These are phyloP conservation scores for Penicillium taxi DNA, from an alignment of 495 filamentous ascomycete genomes.

Conservation along the genomic window DNA sequence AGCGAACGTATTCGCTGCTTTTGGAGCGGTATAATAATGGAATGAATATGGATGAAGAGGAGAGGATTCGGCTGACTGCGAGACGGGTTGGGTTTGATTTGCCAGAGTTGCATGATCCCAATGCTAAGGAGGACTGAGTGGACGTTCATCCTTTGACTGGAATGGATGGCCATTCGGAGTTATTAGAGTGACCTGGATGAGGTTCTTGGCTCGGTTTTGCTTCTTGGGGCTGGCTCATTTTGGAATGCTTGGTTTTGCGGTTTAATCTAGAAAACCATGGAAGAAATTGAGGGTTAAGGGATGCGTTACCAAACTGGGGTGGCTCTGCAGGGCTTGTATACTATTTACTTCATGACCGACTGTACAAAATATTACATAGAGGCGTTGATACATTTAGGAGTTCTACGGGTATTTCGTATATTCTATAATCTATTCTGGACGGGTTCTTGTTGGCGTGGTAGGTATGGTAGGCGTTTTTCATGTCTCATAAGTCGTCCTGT, in stretches of 20 bases:
- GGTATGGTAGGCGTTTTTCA: no score
- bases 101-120: conserved; percentile 38
- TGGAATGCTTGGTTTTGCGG: no score
- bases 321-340: conserved; percentile 4
- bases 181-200: neutral
- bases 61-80: conserved; percentile 73
- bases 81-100: conserved; percentile 83
- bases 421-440: no score
- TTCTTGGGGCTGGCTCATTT: no score
- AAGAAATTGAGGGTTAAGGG: no score
- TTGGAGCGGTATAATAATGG: conserved; percentile 91
- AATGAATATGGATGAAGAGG: conserved; percentile 76
- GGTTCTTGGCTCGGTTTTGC: neutral
- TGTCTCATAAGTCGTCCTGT: no score
- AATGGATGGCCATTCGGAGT: conserved; percentile 2
- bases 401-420: no score
- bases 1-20: conserved; percentile 69
- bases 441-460: no score
- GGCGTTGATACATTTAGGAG: conserved; percentile 1
- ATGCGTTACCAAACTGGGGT: neutral
- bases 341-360: conserved; percentile 1
- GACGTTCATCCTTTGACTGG: no score
- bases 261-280: no score
- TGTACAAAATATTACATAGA: conserved; percentile 4
- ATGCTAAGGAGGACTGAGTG: conserved; percentile 18